Evolutionary conservation across 2,329 filamentous ascomycete genomes (phyloP), one percentile per base, ranked within the genome.

Genomic region (Arthrobotrys pseudoclavata): DNA sequence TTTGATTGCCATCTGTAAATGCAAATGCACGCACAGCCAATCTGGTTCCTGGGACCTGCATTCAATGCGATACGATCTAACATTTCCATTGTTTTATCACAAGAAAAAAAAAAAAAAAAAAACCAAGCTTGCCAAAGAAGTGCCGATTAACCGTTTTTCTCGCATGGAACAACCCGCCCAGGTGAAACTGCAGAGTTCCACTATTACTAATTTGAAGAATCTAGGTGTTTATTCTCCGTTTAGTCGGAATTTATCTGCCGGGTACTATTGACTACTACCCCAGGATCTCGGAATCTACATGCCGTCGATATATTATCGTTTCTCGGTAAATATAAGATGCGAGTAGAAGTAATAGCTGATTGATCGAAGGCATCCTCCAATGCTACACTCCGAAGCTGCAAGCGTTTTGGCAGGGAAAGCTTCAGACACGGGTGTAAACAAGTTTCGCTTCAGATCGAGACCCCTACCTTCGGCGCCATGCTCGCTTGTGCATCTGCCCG

Each of bases 401-500:
- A 47, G 72, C 47, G 72, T 76, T 76, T 76, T 50, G 50, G 55
- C 62, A 63, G 57, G 72, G 24, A 29, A 50, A 22, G 47, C n/a
- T 67, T 76, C 63, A 53, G 72, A 76, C 70, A 63, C 69, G 47
- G 64, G 57, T 47, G 64, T 63, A 76, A 76, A 76, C 72, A 76
- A 52, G 72, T 76, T 76, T 76, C 72, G 72, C 72, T 70, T 76
- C 72, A 76, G 64, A 76, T 50, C 37, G 55, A 52, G 52, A 40
- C 72, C 72, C 72, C 57, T 60, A 50, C 66, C 60, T 66, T 76
- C 45, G 72, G 72, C 72, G 60, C 57, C 57, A 70, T 62, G 66
- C 57, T 76, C 72, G 72, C 72, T 76, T 76, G 60, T 47, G 69
- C 63, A 53, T 69, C 47, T 48, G 48, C 47, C 63, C 63, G 57